phyloP scores from a whole-genome alignment of 176 grass and related monocot genomes.

The Calamus simplicifolius region DNA sequence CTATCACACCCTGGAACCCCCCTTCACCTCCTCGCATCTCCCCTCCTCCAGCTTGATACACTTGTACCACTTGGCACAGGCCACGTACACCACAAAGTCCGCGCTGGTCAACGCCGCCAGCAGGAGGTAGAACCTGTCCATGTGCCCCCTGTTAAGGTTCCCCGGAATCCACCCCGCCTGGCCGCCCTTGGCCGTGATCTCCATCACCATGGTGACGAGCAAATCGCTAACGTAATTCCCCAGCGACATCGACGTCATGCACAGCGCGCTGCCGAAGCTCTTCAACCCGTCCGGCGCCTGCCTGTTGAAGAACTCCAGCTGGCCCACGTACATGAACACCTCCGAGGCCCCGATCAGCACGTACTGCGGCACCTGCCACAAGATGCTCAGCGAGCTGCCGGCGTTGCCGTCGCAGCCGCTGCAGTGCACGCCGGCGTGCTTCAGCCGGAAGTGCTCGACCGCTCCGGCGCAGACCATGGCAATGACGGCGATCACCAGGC shows the following conservation, averaged over 20 bases:
- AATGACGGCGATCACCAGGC: constrained; percentile 2
- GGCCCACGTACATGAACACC: constrained; percentile 66
- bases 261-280: constrained; percentile 59
- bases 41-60: constrained; percentile 23
- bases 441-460: constrained; percentile 39
- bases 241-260: constrained; percentile 51
- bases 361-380: constrained; percentile 76
- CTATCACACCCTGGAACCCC: neutral
- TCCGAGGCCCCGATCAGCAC: constrained; percentile 57
- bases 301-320: constrained; percentile 67
- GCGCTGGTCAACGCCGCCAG: constrained; percentile 32
- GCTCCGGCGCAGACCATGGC: constrained; percentile 16
- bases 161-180: constrained; percentile 44
- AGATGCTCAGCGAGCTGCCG: constrained; percentile 25
- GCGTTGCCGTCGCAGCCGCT: neutral
- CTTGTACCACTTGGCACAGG: constrained; percentile 44
- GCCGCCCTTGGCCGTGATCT: constrained; percentile 14
- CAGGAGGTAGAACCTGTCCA: constrained; percentile 65
- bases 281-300: constrained; percentile 45
- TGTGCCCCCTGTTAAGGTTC: constrained; percentile 54
- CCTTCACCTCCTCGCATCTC: neutral
- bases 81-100: constrained; percentile 27
- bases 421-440: neutral
- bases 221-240: constrained; percentile 42
- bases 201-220: constrained; percentile 36